Base-by-base conservation (phyloP, 2,329 filamentous ascomycete species). In the Dactylellina cionopaga region DNA sequence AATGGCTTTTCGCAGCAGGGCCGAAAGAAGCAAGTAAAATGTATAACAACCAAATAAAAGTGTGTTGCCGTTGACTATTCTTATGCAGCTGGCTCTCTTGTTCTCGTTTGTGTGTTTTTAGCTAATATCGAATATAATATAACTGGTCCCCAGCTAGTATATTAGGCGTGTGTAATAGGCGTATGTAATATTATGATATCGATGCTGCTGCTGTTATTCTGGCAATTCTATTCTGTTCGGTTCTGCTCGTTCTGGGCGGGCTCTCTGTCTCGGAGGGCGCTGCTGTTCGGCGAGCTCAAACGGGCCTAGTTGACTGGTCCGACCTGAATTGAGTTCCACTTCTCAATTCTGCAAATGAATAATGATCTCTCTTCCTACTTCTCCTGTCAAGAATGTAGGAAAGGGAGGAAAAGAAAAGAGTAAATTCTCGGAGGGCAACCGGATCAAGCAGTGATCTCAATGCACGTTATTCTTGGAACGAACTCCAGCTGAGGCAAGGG, bases 201-300 rank as follows among this genome's bases (percentile, higher is more conserved):
- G 13, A 15, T 24, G n/a, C n/a, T 15, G 9, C n/a, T 5, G 5
- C 5, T 7, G 7, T 41, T 41, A 47, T 2, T 47, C n/a, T n/a
- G n/a, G n/a, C n/a, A n/a, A n/a, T n/a, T n/a, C n/a, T n/a, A n/a
- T n/a, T n/a, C n/a, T n/a, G n/a, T n/a, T n/a, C n/a, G n/a, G n/a
- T n/a, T n/a, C n/a, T n/a, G n/a, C n/a, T n/a, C n/a, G n/a, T n/a
- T n/a, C 55, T 29, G 43, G 29, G 41, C 17, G n/a, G 49, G 13
- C 17, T n/a, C 33, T 33, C 17, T 24, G 47, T 29, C 35, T 15
- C 22, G 44, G 11, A 43, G 5, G 7, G 27, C 15, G 27, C 1
- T 51, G 27, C 33, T 44, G 65, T 64, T 71, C 66, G 66, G 66
- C 66, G 66, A 71, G 66, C 56, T 71, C 58, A 46, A 63, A 71